Conservation (phyloP, 148 eudicot species). For the Simmondsia chinensis region DNA sequence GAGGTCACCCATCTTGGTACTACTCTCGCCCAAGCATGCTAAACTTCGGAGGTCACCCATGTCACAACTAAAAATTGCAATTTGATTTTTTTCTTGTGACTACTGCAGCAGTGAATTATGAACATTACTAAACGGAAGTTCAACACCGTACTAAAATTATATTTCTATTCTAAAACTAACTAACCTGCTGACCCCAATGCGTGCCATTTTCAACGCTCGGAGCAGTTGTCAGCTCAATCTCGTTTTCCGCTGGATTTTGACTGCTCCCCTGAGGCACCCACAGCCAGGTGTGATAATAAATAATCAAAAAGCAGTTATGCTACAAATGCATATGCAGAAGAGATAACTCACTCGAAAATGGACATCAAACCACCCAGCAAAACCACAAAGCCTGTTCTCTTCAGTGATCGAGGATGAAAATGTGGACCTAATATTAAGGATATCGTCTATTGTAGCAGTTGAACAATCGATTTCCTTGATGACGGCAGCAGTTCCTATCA, state of each 20-base stretch:
- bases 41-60: too few species aligned
- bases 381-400: constrained; percentile 65
- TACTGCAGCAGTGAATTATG: not conserved
- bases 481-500: constrained; percentile 59
- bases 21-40: too few species aligned
- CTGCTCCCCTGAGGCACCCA: constrained; percentile 49
- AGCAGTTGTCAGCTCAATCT: constrained; percentile 83
- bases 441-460: constrained; percentile 69
- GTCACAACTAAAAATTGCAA: too few species aligned
- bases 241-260: constrained; percentile 55
- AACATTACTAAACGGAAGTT: not conserved
- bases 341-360: constrained; percentile 86
- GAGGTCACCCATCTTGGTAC: too few species aligned
- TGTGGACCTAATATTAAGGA: constrained; percentile 39
- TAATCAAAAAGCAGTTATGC: too few species aligned
- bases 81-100: too few species aligned
- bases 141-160: not conserved
- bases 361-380: constrained; percentile 98
- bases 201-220: constrained; percentile 60
- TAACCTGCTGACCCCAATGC: constrained; percentile 99
- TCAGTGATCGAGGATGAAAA: constrained; percentile 44
- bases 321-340: too few species aligned
- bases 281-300: constrained; percentile 1
- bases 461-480: constrained; percentile 81
- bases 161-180: constrained; percentile 5